Conservation (phyloP, 352 stramenopile genomes). For the Phytopythium oedochilum region DNA sequence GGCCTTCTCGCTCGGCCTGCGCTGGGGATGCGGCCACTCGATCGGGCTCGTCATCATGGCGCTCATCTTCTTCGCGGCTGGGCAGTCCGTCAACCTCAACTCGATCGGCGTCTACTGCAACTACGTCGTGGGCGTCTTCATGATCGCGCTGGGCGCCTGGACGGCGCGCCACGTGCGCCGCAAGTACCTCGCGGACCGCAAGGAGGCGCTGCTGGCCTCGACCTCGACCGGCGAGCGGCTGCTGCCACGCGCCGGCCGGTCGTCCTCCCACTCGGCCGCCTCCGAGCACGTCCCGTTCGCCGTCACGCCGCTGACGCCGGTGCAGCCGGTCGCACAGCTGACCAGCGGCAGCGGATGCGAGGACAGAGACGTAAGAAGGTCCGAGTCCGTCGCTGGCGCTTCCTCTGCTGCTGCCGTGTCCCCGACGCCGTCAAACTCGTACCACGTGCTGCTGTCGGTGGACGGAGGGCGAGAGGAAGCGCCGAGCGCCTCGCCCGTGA, state of each 20-base stretch:
- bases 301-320: conserved; percentile 6
- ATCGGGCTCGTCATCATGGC: conserved; percentile 87
- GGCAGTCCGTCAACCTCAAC: conserved; percentile 42
- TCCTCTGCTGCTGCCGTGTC: neutral
- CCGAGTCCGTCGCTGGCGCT: neutral
- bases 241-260: neutral
- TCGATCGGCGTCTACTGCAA: conserved; percentile 58
- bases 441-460: conserved; percentile 2
- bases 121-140: conserved; percentile 75
- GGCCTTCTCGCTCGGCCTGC: conserved; percentile 81
- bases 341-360: neutral
- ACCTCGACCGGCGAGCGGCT: neutral
- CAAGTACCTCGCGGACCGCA: conserved; percentile 47
- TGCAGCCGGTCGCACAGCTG: conserved; percentile 1
- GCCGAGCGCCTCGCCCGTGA: neutral
- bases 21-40: conserved; percentile 90
- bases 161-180: conserved; percentile 40
- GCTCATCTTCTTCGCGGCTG: conserved; percentile 70
- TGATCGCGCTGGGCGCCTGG: conserved; percentile 67
- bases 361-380: neutral
- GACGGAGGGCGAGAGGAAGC: neutral
- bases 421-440: neutral
- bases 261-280: neutral
- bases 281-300: neutral
- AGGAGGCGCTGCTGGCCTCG: conserved; percentile 17